Evolutionary conservation across 169 alveolate species (phyloP), one percentile per base, ranked within the genome.

Genomic region (Eimeria praecox): DNA sequence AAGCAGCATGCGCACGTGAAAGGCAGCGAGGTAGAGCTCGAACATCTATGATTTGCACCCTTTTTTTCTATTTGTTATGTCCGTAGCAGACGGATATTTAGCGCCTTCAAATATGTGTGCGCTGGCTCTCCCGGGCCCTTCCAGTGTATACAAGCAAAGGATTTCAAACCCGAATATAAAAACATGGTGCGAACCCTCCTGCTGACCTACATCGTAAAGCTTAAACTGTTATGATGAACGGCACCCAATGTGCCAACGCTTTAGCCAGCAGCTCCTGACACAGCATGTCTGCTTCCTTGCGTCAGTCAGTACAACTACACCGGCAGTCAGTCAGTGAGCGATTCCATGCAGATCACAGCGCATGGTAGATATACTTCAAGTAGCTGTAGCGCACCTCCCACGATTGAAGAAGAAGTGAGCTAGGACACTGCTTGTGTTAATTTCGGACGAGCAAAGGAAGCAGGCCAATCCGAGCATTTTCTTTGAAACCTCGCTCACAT

Each of bases 101-200:
- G 49, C 62, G 2, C 22, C 62, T 33, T 62, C 83, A 56, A n/a
- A 20, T 42, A 30, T 9, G 22, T 52, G 93, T 40, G 93, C 93
- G 59, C 27, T 64, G 44, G 83, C 82, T 42, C 83, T 73, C 22
- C 56, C 64, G n/a, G 93, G 82, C 62, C 93, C 93, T 46, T 20
- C 82, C 49, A 64, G 82, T n/a, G 71, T 87, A 2, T 87, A 87
- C 83, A 87, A 73, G 80, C 83, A 59, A 52, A 20, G 71, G 35
- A 38, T 87, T 8, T 87, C 62, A 12, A 56, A 87, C 30, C 82
- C 93, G 40, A 82, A 87, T 38, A 87, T 38, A 73, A 56, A 64
- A 87, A 87, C 71, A 30, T 87, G 93, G 93, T 87, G 33, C 40
- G 89, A 38, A 46, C 33, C 18, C 35, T 38, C 44, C 77, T 27